Evolutionary conservation across 768 basidiomycete genomes (phyloP), one percentile per base, ranked within the genome.

Genomic region (Gelatoporia subvermispora): DNA sequence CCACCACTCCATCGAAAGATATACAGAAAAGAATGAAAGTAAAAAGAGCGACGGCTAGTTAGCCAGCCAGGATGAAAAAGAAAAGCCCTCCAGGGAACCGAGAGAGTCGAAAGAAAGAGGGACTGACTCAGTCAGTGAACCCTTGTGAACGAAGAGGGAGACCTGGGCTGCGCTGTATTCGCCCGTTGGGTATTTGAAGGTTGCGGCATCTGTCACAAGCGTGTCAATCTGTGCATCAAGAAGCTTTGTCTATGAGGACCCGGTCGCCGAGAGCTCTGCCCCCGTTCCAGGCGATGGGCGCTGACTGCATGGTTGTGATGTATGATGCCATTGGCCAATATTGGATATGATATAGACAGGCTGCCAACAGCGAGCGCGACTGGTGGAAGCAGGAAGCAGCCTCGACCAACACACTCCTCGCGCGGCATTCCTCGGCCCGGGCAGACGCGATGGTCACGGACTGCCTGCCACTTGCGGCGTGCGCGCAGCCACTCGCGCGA

Each of bases 101-200:
- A 57, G 53, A 57, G 50, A 54, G 52, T 50, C 49, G 56, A 57
- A 57, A 35, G 49, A 51, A 55, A 35, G 44, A 44, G 38, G 56
- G 58, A 58, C 58, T 60, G 62, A 60, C 62, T 58, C 57, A 58
- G 57, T 60, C 62, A 60, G 59, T n/a, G n/a, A 45, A 52, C 58
- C 62, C 55, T 48, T 42, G 28, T 31, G 56, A 59, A 57, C 50
- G 49, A 51, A 56, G 47, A 49, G 18, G 51, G 36, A 42, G 50
- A 7, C 28, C 28, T 31, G 28, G 28, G 28, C 5, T 31, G 28
- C 28, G 28, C 7, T 31, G 28, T 31, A 31, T 31, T 31, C 28
- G 28, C 28, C 7, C 28, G 13, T 31, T 31, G 16, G 39, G 50
- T 56, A 53, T 56, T 48, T 51, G 46, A 56, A 31, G 28, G 28